Evolutionary conservation across 768 basidiomycete genomes (phyloP), one percentile per base, ranked within the genome.

Genomic region (Ramaria sp.): DNA sequence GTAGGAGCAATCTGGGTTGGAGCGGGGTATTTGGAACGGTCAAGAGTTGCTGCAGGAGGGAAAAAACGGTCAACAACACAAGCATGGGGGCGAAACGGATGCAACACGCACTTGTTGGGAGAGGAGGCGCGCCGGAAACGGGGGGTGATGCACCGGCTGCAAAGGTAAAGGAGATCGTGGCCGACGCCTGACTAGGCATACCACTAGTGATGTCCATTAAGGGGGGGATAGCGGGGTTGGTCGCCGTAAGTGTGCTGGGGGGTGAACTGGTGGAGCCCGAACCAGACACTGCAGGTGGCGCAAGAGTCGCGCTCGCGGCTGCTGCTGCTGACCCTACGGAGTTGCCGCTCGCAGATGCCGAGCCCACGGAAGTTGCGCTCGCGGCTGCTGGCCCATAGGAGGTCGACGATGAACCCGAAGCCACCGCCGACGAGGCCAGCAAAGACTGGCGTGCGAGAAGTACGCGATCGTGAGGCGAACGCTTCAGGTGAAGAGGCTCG

Each of bases 81-180:
- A 24, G 22, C 16, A n/a, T 16, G 27, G 32, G 3, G 27, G 28
- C 13, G 24, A 9, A 7, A 13, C 28, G 15, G 28, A 5, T 15
- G 44, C 15, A 3, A 47, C 16, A 47, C 74, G 30, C 59, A 85
- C 84, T 71, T 10, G 81, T 79, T 0, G 90, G 90, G 9, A 92
- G 69, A 2, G 68, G 56, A 1, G 85, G 85, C 1, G 78, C 90
- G 56, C 84, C 83, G 30, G 77, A 61, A 39, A 85, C 69, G 1
- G 84, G 79, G 2, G 83, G 76, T 0, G 72, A 71, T 27, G 81
- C 77, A 1, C 88, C 88, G 39, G 81, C 66, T 0, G 76, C 34
- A 60, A 69, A 85, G 0, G 81, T 81, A 2, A 77, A 64, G 3
- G 78, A 70, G 16, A 78, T 68, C 1, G 77, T 63, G 1, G 76